Evolutionary conservation across 2,329 filamentous ascomycete genomes (phyloP), one percentile per base, ranked within the genome.

Genomic region (Blastomyces parvus): DNA sequence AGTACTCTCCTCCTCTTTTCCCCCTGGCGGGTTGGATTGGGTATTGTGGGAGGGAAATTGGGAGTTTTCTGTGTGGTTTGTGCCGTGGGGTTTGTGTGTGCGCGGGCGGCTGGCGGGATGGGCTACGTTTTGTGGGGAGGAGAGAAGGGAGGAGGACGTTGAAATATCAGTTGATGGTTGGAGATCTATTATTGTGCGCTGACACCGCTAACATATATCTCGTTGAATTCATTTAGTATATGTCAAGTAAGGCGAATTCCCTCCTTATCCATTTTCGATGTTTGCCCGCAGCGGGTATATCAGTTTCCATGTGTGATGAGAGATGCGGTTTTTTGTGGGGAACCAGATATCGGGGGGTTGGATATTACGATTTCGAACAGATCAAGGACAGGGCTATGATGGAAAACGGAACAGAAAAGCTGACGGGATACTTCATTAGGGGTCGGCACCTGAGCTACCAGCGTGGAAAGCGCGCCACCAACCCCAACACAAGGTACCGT

Each of bases 401-500:
- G 17, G 48, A 27, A 6, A 6, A 48, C 7, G 25, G 13, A 53
- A 65, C 59, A 66, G 64, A 69, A 64, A 67, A 64, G 64, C 64
- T 66, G 65, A 67, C 52, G 59, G 57, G 40, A 30, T 57, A 57
- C 70, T 70, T 68, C 64, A 71, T 42, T 69, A 95, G 90, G 91
- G 93, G 91, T 85, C 92, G 91, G 83, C 93, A 97, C 88, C 84
- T 97, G 83, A 93, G 89, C 83, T 97, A 96, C 86, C 88, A 96
- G 86, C 90, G 93, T 82, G 89, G 88, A 80, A 93, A 95, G 85
- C 89, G 90, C 83, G 88, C 85, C 82, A 91, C 88, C 78, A 91
- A 89, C 85, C 88, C 93, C 74, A 88, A 88, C 82, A 95, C 90
- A 74, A 90, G 76, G 76, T 78, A 73, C 63, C 56, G 59, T 40